Conservation (phyloP, 2,329 filamentous ascomycete genomes). For the Calonectria pseudoturangicola region DNA sequence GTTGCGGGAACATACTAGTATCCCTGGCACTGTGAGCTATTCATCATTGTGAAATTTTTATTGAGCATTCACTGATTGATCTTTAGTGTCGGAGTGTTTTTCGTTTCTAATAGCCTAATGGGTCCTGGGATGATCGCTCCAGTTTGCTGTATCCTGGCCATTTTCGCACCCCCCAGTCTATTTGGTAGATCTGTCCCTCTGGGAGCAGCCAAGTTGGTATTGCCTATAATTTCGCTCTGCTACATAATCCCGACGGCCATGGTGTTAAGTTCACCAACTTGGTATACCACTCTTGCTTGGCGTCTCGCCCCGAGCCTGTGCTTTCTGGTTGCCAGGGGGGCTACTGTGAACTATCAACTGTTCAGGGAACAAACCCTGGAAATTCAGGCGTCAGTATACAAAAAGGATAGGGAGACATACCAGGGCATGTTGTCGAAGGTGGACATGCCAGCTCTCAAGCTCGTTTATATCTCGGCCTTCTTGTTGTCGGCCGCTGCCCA, state of each 20-base stretch:
- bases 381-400: neutral
- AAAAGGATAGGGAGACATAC: slow-evolving; percentile 1
- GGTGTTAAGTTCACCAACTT: slow-evolving; percentile 3
- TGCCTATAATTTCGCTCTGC: neutral
- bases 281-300: slow-evolving; percentile 2
- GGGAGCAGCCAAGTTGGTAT: neutral
- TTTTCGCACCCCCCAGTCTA: neutral
- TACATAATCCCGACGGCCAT: neutral
- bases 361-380: neutral
- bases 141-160: neutral
- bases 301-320: neutral
- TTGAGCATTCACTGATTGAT: neutral
- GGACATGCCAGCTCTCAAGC: neutral
- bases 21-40: neutral
- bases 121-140: neutral
- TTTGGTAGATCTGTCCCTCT: slow-evolving; percentile 8
- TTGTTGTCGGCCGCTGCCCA: neutral
- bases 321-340: neutral
- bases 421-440: slow-evolving; percentile 3
- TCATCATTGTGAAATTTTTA: neutral
- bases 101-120: slow-evolving; percentile 1
- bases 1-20: neutral
- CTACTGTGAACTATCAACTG: neutral
- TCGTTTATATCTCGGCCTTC: neutral
- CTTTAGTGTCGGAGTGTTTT: neutral